phyloP scores from a whole-genome alignment of 441 rosid species.

The Viola pubescens region DNA sequence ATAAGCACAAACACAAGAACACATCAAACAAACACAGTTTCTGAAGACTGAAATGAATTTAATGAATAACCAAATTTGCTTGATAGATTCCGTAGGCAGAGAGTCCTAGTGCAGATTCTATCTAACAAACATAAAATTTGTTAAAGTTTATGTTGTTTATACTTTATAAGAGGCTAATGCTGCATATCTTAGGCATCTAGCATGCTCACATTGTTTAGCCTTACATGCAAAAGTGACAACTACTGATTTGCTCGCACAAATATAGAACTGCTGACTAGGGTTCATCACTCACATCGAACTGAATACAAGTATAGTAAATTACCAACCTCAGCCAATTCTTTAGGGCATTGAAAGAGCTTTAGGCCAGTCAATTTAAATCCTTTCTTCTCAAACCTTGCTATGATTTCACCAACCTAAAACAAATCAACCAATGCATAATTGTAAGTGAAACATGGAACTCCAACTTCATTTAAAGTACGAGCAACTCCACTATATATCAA shows the following conservation, averaged over 20 bases:
- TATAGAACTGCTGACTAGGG: background rate
- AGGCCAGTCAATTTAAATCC: constrained; percentile 77
- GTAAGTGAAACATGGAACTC: too few species aligned
- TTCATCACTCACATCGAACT: constrained; percentile 7
- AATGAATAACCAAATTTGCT: background rate
- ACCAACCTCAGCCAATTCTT: constrained; percentile 80
- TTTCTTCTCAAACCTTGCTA: constrained; percentile 91
- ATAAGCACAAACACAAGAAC: background rate
- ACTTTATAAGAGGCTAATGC: too few species aligned
- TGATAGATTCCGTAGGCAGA: background rate
- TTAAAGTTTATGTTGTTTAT: too few species aligned
- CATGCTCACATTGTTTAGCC: too few species aligned
- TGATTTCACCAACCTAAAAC: constrained; percentile 83
- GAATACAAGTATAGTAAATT: constrained; percentile 3
- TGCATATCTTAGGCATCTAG: too few species aligned
- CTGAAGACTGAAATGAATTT: background rate
- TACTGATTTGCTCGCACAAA: background rate
- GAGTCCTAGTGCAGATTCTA: too few species aligned
- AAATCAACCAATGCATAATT: background rate
- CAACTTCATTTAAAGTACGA: too few species aligned
- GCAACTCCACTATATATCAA: background rate
- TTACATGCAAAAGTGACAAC: too few species aligned
- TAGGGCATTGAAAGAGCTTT: constrained; percentile 79
- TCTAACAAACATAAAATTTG: too few species aligned
- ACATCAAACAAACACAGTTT: background rate